Percentiles rank a stretch among this genome's conserved stretches.
Conservation (phyloP, 2,329 filamentous ascomycete genomes). For the Lachnellula arida region DNA sequence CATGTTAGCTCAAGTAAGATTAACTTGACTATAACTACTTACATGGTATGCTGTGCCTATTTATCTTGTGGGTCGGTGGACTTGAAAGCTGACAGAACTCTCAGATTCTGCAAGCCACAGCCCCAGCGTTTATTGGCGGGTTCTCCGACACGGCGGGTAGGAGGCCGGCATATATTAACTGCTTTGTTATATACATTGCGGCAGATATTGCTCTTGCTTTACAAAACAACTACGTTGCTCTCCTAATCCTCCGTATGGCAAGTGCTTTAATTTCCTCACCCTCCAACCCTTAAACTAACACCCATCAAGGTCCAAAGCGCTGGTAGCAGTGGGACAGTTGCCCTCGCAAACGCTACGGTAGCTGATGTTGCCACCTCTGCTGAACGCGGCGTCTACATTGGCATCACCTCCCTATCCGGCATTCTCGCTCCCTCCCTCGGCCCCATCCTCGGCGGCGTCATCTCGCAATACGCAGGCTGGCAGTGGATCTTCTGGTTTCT, state of each 20-base stretch:
- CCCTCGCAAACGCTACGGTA: constrained; percentile 54
- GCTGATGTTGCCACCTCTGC: constrained; percentile 58
- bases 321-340: constrained; percentile 54
- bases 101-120: constrained; percentile 53
- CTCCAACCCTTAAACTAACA: background rate
- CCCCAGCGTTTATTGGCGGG: constrained; percentile 52
- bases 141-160: constrained; percentile 51
- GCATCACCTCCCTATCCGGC: constrained; percentile 52
- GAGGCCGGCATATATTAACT: constrained; percentile 49
- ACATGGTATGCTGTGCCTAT: constrained; percentile 28
- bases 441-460: constrained; percentile 24
- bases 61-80: background rate
- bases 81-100: background rate
- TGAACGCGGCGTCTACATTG: constrained; percentile 62
- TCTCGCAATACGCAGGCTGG: constrained; percentile 22
- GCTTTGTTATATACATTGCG: constrained; percentile 48
- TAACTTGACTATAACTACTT: constrained; percentile 37
- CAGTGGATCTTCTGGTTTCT: constrained; percentile 48
- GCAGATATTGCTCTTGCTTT: constrained; percentile 51
- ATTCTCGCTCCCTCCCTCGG: constrained; percentile 38
- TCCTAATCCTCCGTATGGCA: constrained; percentile 49
- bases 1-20: constrained; percentile 37
- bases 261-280: background rate
- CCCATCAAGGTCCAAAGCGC: constrained; percentile 38
- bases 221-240: constrained; percentile 43